phyloP scores from a whole-genome alignment of 2,329 filamentous ascomycete genomes.

The Colletotrichum abscissum region DNA sequence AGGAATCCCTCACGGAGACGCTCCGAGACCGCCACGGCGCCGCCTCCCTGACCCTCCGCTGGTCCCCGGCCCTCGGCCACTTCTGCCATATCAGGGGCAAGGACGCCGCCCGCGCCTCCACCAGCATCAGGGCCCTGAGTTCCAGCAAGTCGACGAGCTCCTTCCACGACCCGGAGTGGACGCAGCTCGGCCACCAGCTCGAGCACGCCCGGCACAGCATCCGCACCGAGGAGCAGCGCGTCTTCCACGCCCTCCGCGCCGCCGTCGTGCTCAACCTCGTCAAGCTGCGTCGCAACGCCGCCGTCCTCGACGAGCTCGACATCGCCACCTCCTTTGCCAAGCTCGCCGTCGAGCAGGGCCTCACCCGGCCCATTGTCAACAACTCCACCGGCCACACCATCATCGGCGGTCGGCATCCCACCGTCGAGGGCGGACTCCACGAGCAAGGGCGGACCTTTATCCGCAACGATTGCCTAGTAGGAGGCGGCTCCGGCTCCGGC shows the following conservation, averaged over 20 bases:
- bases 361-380: conserved; percentile 80
- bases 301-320: conserved; percentile 93
- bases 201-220: conserved; percentile 84
- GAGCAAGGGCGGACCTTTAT: conserved; percentile 86
- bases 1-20: conserved; percentile 66
- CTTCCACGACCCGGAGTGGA: conserved; percentile 89
- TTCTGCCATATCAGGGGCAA: conserved; percentile 91
- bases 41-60: conserved; percentile 80
- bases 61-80: conserved; percentile 88
- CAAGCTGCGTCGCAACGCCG: conserved; percentile 87
- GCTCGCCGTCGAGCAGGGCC: conserved; percentile 78
- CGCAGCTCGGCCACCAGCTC: conserved; percentile 79
- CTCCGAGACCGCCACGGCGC: conserved; percentile 73
- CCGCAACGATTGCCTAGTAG: conserved; percentile 86
- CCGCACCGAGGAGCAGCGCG: conserved; percentile 82
- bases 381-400: conserved; percentile 76
- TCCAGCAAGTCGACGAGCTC: conserved; percentile 87
- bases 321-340: conserved; percentile 87
- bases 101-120: conserved; percentile 63
- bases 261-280: conserved; percentile 85
- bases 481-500: conserved; percentile 59
- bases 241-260: conserved; percentile 80
- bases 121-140: conserved; percentile 67
- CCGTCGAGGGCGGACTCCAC: conserved; percentile 85
- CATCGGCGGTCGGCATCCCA: conserved; percentile 88